Evolutionary conservation across 176 grass and related monocot genomes (phyloP).

Genomic region (Aegilops tauschii): DNA sequence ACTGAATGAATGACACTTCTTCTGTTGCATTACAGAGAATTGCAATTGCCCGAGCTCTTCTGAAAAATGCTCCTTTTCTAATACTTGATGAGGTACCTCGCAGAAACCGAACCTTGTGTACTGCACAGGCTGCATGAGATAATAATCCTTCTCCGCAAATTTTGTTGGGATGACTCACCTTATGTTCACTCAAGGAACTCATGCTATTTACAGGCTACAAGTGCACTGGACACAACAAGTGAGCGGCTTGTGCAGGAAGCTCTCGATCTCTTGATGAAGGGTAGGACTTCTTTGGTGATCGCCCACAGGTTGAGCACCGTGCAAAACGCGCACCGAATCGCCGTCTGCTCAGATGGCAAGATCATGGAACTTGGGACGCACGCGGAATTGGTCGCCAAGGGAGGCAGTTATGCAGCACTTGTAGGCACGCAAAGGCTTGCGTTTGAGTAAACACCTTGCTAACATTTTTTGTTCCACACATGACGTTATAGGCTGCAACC

Average conservation of each 20-base stretch:
- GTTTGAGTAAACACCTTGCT: slow-evolving; percentile 55
- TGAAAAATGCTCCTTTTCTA: slow-evolving; percentile 91
- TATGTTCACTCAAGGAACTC: not conserved
- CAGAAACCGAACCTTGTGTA: not conserved
- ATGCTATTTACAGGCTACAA: slow-evolving; percentile 66
- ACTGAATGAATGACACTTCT: not conserved
- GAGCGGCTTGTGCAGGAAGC: slow-evolving; percentile 90
- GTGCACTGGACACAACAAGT: slow-evolving; percentile 81
- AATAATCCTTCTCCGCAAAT: not conserved
- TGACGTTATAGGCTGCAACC: slow-evolving; percentile 3
- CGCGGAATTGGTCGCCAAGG: slow-evolving; percentile 57
- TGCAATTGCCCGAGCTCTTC: slow-evolving; percentile 86
- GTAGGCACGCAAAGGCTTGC: slow-evolving; percentile 82
- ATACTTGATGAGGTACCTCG: slow-evolving; percentile 91
- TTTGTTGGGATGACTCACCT: not conserved
- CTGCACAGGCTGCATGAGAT: not conserved
- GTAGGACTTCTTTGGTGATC: slow-evolving; percentile 88
- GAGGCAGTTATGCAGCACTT: slow-evolving; percentile 75
- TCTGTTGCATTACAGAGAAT: slow-evolving; percentile 62
- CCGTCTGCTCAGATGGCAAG: slow-evolving; percentile 73
- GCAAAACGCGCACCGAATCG: slow-evolving; percentile 81
- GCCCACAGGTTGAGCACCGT: slow-evolving; percentile 91
- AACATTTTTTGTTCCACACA: not conserved
- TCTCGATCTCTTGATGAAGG: slow-evolving; percentile 83
- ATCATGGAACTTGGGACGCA: slow-evolving; percentile 75